Evolutionary conservation across 345 rosid species (phyloP), one percentile per base, ranked within the genome.

Genomic region (Linum tenue): DNA sequence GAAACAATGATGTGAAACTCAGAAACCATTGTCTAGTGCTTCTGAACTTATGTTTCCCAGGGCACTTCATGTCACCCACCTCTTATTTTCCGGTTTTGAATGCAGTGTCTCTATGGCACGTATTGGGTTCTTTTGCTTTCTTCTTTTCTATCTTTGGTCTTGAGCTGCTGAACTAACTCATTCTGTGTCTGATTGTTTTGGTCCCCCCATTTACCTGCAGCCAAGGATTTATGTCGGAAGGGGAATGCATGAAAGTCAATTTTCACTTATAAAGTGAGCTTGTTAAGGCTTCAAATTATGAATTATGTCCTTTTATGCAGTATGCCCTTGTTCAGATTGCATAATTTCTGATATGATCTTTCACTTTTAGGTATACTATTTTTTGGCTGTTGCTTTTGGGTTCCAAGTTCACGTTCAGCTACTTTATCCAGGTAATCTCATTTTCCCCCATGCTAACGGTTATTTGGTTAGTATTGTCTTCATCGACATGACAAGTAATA

Each of bases 391-490:
- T 82, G 64, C 75, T 85, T 36, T 64, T 83, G 61, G 14, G 73
- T 55, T 74, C 85, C 59, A 85, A 85, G 78, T 72, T 85, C 44
- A 75, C 83, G 56, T 81, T 83, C 80, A 85, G 87, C 68, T 83
- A 64, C 70, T 85, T 70, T 37, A 73, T 83, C 12, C 87, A 85
- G 87, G 90, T 85, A 2, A n/a, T 12, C 37, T 57, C 38, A 37
- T 56, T 12, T 17, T 57, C 17, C 37, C 8, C 1, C 31, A 79
- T 64, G 66, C 72, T 65, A 55, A 39, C 40, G 5, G 37, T 37
- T 17, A 12, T 64, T n/a, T 40, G 8, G 35, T n/a, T 59, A 10
- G 39, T 10, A 59, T 59, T 37, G 39, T 35, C 40, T 6, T 59
- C 39, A 37, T 59, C 40, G 3, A 14, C 4, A 22, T 59, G 9